Evolutionary conservation across 345 rosid species (phyloP).

Genomic region (Eucalyptus microcorys): DNA sequence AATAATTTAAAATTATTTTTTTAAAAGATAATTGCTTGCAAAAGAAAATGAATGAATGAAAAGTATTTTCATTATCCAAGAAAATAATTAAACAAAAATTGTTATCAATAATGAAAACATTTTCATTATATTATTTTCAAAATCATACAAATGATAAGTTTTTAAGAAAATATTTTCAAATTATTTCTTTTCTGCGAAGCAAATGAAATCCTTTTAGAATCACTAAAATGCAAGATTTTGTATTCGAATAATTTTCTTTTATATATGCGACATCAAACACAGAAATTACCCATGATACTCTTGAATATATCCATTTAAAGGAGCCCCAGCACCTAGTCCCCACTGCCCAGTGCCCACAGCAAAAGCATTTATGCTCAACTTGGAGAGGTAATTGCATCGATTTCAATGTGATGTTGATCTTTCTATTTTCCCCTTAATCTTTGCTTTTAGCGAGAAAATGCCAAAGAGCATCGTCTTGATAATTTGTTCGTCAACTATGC

Average conservation of each 20-base stretch:
- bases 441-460: neutral
- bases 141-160: too few species aligned
- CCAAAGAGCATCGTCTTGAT: neutral
- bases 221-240: neutral
- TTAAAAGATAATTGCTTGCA: neutral
- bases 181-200: fast-evolving
- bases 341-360: neutral
- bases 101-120: neutral
- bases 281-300: neutral
- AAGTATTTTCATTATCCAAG: too few species aligned
- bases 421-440: neutral
- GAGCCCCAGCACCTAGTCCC: neutral
- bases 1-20: too few species aligned
- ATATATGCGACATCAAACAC: neutral
- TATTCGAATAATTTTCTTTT: neutral
- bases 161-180: too few species aligned
- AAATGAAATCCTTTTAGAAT: neutral
- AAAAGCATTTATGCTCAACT: neutral
- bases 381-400: neutral
- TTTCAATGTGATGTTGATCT: neutral
- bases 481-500: neutral
- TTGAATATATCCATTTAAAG: neutral
- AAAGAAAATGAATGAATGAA: too few species aligned
- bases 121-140: too few species aligned
- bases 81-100: too few species aligned